Evolutionary conservation across 1,139 yeast genomes (phyloP).

Genomic region (Eremothecium cymbalariae): DNA sequence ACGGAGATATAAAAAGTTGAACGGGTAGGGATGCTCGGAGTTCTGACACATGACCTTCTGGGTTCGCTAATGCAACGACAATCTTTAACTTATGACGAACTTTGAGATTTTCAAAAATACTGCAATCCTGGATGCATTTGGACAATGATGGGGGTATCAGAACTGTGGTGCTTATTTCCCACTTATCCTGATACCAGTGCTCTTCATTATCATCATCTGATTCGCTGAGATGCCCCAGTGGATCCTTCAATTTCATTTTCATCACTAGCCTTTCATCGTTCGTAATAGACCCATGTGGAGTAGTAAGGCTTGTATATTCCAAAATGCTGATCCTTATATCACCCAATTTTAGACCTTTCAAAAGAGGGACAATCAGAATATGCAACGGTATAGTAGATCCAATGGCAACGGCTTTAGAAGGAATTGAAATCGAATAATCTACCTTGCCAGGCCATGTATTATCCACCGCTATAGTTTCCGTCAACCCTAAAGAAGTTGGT

Average conservation of each 20-base stretch:
- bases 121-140: constrained; percentile 79
- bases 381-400: constrained; percentile 72
- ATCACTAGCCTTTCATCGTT: constrained; percentile 52
- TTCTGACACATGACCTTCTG: constrained; percentile 55
- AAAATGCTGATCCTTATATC: constrained; percentile 55
- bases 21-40: constrained; percentile 62
- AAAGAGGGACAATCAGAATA: constrained; percentile 66
- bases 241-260: constrained; percentile 39
- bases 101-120: constrained; percentile 44
- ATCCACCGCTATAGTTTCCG: constrained; percentile 90
- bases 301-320: constrained; percentile 60
- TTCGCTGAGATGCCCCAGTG: constrained; percentile 25
- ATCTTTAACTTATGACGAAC: constrained; percentile 57
- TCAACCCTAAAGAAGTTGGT: constrained; percentile 76
- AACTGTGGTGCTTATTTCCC: constrained; percentile 63
- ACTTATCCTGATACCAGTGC: constrained; percentile 45
- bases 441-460: constrained; percentile 95
- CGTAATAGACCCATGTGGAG: constrained; percentile 43
- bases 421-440: constrained; percentile 80
- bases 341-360: constrained; percentile 75
- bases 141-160: constrained; percentile 64
- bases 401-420: constrained; percentile 82
- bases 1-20: constrained; percentile 59
- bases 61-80: constrained; percentile 47
- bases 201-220: constrained; percentile 10